Evolutionary conservation across 2,329 filamentous ascomycete genomes (phyloP).

Genomic region (Nemania sp.): DNA sequence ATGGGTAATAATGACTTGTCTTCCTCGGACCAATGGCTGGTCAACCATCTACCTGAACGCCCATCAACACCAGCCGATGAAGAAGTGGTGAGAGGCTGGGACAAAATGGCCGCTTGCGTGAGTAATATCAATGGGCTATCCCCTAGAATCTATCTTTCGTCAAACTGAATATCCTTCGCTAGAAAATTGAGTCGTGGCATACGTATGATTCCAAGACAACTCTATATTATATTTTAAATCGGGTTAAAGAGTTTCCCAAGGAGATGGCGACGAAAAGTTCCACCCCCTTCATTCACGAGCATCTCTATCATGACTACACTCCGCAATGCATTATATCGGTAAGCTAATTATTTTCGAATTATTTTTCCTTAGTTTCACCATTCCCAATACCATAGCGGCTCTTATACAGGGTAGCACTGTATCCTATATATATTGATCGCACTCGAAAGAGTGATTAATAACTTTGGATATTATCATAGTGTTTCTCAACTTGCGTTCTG

Average conservation of each 20-base stretch:
- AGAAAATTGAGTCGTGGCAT: slow-evolving; percentile 45
- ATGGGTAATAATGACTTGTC: slow-evolving; percentile 17
- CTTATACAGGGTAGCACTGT: not conserved
- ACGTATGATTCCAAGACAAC: slow-evolving; percentile 48
- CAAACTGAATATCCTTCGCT: slow-evolving; percentile 35
- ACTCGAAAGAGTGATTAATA: not conserved
- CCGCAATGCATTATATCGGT: slow-evolving; percentile 48
- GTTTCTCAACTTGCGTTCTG: slow-evolving; percentile 49
- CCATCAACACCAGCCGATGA: slow-evolving; percentile 37
- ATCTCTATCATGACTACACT: slow-evolving; percentile 46
- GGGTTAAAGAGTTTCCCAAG: slow-evolving; percentile 45
- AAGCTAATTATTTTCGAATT: not conserved
- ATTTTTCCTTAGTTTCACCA: not conserved
- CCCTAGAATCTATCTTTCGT: not conserved
- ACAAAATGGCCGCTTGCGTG: slow-evolving; percentile 45
- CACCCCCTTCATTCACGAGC: slow-evolving; percentile 50
- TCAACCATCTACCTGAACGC: slow-evolving; percentile 17
- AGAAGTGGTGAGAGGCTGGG: slow-evolving; percentile 31
- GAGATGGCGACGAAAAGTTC: slow-evolving; percentile 47
- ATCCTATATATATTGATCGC: not conserved
- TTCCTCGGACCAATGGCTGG: slow-evolving; percentile 34
- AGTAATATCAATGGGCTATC: slow-evolving; percentile 21
- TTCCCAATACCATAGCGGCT: not conserved
- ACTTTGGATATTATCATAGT: slow-evolving; percentile 22
- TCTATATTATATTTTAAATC: slow-evolving; percentile 45